Evolutionary conservation across 345 rosid species (phyloP).

Genomic region (Melaleuca quinquenervia): DNA sequence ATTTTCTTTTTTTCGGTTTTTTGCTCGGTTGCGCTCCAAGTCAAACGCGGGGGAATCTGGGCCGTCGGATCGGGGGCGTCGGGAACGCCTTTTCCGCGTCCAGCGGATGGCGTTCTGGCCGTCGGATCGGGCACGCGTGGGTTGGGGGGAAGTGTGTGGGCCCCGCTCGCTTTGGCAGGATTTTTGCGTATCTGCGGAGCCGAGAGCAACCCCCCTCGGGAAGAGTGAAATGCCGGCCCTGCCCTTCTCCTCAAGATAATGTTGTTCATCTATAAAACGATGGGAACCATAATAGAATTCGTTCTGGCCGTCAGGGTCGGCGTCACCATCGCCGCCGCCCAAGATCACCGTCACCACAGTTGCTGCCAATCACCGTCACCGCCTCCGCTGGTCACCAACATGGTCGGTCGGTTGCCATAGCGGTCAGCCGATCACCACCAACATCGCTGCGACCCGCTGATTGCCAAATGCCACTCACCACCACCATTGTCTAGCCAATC

Average conservation of each 20-base stretch:
- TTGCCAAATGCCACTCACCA: too few relatives aligned
- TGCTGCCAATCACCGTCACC: too few relatives aligned
- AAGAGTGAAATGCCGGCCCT: not conserved
- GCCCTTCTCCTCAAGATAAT: not conserved
- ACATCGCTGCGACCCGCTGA: too few relatives aligned
- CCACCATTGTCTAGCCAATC: too few relatives aligned
- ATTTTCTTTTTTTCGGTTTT: not conserved
- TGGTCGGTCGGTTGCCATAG: too few relatives aligned
- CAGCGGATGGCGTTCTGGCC: not conserved
- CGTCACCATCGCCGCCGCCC: too few relatives aligned
- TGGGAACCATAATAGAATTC: too few relatives aligned
- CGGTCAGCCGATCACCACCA: too few relatives aligned
- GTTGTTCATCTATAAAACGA: too few relatives aligned
- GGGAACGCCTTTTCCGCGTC: constrained; percentile 7
- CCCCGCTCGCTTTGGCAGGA: not conserved
- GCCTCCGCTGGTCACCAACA: too few relatives aligned
- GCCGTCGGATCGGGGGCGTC: not conserved
- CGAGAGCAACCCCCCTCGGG: not conserved
- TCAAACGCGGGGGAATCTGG: not conserved
- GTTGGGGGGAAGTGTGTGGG: not conserved
- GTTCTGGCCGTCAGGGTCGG: too few relatives aligned
- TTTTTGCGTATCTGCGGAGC: not conserved
- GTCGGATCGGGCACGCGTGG: constrained; percentile 6
- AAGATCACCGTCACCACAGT: too few relatives aligned
- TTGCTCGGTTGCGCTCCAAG: not conserved